Base-by-base conservation (phyloP, 257 asterid genomes). In the Dorcoceras hygrometricum region DNA sequence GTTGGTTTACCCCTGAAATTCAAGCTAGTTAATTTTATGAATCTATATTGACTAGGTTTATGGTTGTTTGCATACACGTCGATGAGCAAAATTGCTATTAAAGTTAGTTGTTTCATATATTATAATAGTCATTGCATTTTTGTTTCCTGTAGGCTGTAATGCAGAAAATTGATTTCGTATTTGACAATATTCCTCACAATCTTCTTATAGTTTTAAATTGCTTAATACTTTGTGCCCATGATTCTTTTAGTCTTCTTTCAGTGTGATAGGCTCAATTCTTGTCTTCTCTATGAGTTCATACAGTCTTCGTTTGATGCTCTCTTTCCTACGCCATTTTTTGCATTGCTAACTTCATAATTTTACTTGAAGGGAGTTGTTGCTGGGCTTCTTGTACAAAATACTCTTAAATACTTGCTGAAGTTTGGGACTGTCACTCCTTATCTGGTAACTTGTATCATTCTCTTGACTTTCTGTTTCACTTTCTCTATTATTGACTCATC, bases 331-430 rank as follows among this genome's bases (percentile, higher is more conserved):
- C 22, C 71, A 20, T 54, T 23, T 56, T 63, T 32, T 8, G 4
- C 20, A 4, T 67, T 77, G 31, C 67, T 63, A 63, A 67, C 28
- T 36, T 23, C 26, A 7, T 66, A 54, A 68, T 71, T 76, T 63
- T 60, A 56, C 71, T 71, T 81, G 76, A 70, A 93, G 99, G 99
- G 99, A 67, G 79, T 93, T 85, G 95, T 93, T 68, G 99, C 99
- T 26, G 99, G 99, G 57, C 90, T 93, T 66, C 92, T 93, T 66
- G 96, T 93, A 71, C 99, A 93, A 75, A 93, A 93, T 78, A 83
- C 99, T 18, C 95, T 93, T 28, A 93, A 93, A 71, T 93, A 86
- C 80, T 82, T 93, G 84, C 82, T 93, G 67, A 81, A 93, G 75
- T 93, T 93, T 67, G 97, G 99, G 70, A 87, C 76, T 64, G 97